Evolutionary conservation across 495 filamentous ascomycete genomes (phyloP).

Genomic region (Podospora conica): DNA sequence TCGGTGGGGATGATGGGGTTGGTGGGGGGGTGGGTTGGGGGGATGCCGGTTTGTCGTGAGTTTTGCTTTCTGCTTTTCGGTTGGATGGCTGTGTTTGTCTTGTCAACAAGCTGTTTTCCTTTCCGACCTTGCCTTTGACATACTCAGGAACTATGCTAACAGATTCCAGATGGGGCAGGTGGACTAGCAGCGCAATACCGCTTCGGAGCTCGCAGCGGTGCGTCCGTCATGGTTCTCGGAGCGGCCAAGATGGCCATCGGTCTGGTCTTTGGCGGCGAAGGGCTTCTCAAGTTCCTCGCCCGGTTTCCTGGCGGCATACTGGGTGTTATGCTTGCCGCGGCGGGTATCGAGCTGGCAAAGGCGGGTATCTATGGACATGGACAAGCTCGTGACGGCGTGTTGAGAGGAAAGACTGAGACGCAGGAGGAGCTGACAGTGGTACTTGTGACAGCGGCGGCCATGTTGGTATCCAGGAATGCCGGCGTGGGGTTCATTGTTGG

Average conservation of each 20-base stretch:
- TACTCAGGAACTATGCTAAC: neutral
- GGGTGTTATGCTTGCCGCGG: constrained; percentile 82
- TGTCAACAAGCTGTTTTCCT: neutral
- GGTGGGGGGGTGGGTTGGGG: constrained; percentile 79
- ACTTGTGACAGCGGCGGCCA: constrained; percentile 73
- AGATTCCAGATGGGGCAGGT: constrained; percentile 61
- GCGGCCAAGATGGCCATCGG: constrained; percentile 70
- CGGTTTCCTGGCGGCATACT: constrained; percentile 68
- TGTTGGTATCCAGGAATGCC: constrained; percentile 85
- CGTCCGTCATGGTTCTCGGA: constrained; percentile 74
- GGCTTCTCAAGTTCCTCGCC: constrained; percentile 57
- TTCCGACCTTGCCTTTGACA: too few species aligned
- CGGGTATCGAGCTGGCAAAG: constrained; percentile 76
- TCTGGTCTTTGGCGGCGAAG: constrained; percentile 63
- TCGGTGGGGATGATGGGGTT: constrained; percentile 82
- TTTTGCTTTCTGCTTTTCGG: neutral
- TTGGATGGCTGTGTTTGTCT: neutral
- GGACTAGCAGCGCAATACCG: constrained; percentile 84
- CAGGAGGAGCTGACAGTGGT: constrained; percentile 74
- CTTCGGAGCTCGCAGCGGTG: constrained; percentile 83
- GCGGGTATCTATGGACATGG: constrained; percentile 55
- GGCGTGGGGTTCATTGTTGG: constrained; percentile 80
- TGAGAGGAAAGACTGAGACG: neutral
- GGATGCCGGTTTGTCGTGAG: constrained; percentile 80
- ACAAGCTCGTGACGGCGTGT: constrained; percentile 42